Percentiles rank a stretch among this genome's conserved stretches.
Evolutionary conservation across 257 asterid species (phyloP).

Genomic region (Capsicum baccatum): DNA sequence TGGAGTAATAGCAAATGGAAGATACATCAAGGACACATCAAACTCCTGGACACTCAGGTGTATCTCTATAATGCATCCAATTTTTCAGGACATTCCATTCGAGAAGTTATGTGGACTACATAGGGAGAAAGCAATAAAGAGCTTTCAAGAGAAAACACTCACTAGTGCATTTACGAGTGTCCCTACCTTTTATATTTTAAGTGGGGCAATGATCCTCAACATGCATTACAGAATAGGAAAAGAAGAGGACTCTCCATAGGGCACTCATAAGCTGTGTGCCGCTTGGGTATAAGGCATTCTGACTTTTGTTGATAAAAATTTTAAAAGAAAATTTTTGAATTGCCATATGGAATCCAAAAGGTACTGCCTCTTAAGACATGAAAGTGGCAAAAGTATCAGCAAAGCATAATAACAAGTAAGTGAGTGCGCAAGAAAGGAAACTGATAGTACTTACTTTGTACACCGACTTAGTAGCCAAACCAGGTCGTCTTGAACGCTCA

Average conservation of each 20-base stretch:
- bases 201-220: slow-evolving; percentile 6
- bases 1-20: neutral
- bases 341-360: neutral
- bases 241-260: slow-evolving; percentile 2
- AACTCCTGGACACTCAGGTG: neutral
- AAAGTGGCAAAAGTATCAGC: slow-evolving; percentile 9
- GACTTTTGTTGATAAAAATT: neutral
- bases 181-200: neutral
- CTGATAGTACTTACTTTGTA: slow-evolving; percentile 52
- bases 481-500: slow-evolving; percentile 82
- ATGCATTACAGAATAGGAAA: neutral
- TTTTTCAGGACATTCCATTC: neutral
- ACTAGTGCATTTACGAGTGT: neutral
- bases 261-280: slow-evolving; percentile 13
- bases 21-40: slow-evolving; percentile 5
- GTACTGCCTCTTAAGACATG: neutral
- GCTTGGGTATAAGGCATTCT: neutral
- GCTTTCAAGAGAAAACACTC: slow-evolving; percentile 8
- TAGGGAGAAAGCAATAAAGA: neutral
- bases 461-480: slow-evolving; percentile 79
- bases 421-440: slow-evolving; percentile 11
- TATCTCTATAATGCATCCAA: neutral
- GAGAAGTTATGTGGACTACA: neutral
- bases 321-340: neutral
- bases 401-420: slow-evolving; percentile 13